Evolutionary conservation across 805 yeast genomes (phyloP), one percentile per base, ranked within the genome.

Genomic region (Kluyveromyces lactis): DNA sequence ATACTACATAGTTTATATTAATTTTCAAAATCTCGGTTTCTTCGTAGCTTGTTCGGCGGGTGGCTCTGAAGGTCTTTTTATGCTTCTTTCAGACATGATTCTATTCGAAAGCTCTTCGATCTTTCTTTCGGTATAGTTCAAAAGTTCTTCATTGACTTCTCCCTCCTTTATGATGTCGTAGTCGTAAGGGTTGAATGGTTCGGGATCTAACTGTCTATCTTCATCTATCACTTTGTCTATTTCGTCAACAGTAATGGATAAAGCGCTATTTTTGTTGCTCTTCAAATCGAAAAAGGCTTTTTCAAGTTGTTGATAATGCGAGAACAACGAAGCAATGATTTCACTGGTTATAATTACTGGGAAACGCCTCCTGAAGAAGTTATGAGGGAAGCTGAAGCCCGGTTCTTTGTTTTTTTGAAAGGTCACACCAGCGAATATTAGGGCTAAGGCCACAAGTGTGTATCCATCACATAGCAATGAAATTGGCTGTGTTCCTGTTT

Each of bases 401-500:
- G 43, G 23, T 28, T 60, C 60, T n/a, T 48, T 47, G 3, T 38
- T 36, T 18, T 51, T 51, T 36, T 52, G 55, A 40, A 54, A 60
- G 37, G 55, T 58, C 9, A 52, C 34, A 3, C 64, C 64, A 28
- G 61, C 51, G 39, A 51, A 61, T 23, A 61, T 38, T 16, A 61
- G 41, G 3, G 63, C 39, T 28, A 56, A 41, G 7, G 52, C 57
- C 5, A 60, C 48, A 33, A 60, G 55, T 4, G 56, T 47, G 31
- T 49, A 49, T 3, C 66, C 64, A 43, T 56, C 61, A 38, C 61
- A 56, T 19, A 60, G 43, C 27, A 61, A 33, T 2, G 64, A 57
- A 8, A 59, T 54, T 0, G 66, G 66, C 40, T 61, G 66, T 8
- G 66, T 60, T 7, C 55, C 58, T 4, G 64, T 60, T 33, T 61